phyloP scores from a whole-genome alignment of 225 moss, liverwort and hornwort genomes.

The Bryoerythrophyllum caledonicum region DNA sequence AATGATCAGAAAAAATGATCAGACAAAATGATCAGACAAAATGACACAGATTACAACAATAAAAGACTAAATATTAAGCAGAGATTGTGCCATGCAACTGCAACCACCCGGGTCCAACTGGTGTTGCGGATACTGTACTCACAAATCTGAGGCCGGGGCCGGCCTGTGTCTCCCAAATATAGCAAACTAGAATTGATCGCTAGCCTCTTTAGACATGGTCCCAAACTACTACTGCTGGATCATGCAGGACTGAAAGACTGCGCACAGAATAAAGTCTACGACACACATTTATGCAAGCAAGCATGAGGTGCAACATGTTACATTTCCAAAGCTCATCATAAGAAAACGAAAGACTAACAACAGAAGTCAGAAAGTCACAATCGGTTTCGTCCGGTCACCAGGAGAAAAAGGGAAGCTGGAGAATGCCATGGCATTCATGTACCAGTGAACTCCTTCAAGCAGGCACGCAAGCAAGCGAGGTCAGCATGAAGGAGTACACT shows the following conservation, averaged over 20 bases:
- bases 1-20: too few relatives aligned
- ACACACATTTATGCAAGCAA: background rate
- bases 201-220: too few relatives aligned
- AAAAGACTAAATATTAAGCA: background rate
- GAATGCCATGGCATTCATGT: constrained; percentile 35
- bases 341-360: background rate
- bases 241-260: background rate
- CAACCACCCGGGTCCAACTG: background rate
- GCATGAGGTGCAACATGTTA: too few relatives aligned
- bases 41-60: background rate
- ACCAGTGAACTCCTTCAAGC: constrained; percentile 63
- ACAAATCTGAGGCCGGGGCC: background rate
- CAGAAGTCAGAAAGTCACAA: background rate
- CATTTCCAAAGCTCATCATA: background rate
- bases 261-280: background rate
- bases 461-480: constrained; percentile 3
- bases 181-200: background rate
- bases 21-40: too few relatives aligned
- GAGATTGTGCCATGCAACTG: background rate
- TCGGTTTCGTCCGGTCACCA: background rate
- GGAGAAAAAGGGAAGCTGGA: background rate
- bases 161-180: background rate
- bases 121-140: background rate
- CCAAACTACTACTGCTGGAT: background rate
- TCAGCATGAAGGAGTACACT: constrained; percentile 44